Base-by-base conservation (phyloP, 495 filamentous ascomycete genomes). In the Extremus antarcticus region DNA sequence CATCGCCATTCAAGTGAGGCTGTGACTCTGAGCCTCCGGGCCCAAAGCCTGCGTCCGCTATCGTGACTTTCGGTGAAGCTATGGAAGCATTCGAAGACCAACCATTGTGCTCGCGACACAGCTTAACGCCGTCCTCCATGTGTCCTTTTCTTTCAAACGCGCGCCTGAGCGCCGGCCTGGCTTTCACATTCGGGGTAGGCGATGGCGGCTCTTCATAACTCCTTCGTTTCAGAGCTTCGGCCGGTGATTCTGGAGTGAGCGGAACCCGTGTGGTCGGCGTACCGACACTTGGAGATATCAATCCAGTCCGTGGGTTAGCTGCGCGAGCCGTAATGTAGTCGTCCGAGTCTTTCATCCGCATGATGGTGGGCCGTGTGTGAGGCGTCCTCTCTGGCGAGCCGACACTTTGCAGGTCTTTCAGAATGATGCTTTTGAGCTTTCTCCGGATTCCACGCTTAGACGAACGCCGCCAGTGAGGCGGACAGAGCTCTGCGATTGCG, bases 251-350 rank as follows among this genome's bases (percentile, higher is more conserved):
- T 16, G 61, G 57, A 0, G 48, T 63, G 3, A 43, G 39, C 10
- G 51, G 57, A 11, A 53, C 10, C 3, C 9, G 22, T 7, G 50
- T 32, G 7, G 50, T 47, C 11, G 48, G 35, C 16, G 25, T 51
- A 23, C 46, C 43, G 17, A 55, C 23, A 29, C 59, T 62, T 11
- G 61, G 61, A 11, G 57, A 57, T 25, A 64, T 56, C 2, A 62
- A 11, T 21, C 61, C 61, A 10, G 61, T 64, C 9, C 54, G 22
- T n/a, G 61, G 61, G 25, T 64, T 64, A 16, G 61, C 54, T 15
- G 51, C 54, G 21, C 61, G 61, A 15, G 61, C 61, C 8, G 61
- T 64, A 47, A 64, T 38, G 25, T 64, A 64, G 59, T 64, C 61
- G 23, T 61, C 61, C 17, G 53, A 63, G 51, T 64, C 61, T 48